Base-by-base conservation (phyloP, 352 stramenopile genomes). In the Phytophthora agathidicida region DNA sequence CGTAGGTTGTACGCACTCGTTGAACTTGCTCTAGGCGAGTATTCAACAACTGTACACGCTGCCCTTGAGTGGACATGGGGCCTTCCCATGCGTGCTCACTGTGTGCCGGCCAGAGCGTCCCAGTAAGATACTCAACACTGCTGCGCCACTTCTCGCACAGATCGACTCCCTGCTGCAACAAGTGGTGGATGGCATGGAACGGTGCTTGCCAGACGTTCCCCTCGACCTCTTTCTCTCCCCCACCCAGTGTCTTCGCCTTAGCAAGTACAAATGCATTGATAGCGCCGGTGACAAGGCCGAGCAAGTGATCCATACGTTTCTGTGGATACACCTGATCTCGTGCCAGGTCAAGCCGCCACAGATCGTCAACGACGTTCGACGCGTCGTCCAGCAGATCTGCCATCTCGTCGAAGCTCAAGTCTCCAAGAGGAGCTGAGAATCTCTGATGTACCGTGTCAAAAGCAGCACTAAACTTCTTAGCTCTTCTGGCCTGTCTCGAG, bases 61-160 rank as follows among this genome's bases (percentile, higher is more conserved):
- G 44, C 1, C 28, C 28, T 68, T 72, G 64, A 39, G 37, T 37
- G 0, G 64, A 72, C 11, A 60, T 27, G 4, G 58, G 27, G 1
- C 57, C 64, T 23, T 68, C 61, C 92, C 93, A 98, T 17, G 73
- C 67, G 44, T 97, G 91, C 39, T 95, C 83, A 46, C 83, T 81
- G 28, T 86, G 80, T 19, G 81, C 85, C 7, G 80, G 78, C 88
- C 93, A 97, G 19, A 93, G 67, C 7, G 73, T 84, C 10, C 37
- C 67, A 20, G 88, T 97, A 6, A 98, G 57, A n/a, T 86, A 77
- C 30, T 95, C 80, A 37, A 91, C 79, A 1, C 49, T 72, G 6
- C 50, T 54, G 4, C 65, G 68, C 92, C 92, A 98, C 45, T 90
- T 88, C 38, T 97, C 88, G 42, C 88, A 96, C 10, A 98, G 65